Evolutionary conservation across 2,329 filamentous ascomycete genomes (phyloP).

Genomic region (Purpureocillium lavendulum): DNA sequence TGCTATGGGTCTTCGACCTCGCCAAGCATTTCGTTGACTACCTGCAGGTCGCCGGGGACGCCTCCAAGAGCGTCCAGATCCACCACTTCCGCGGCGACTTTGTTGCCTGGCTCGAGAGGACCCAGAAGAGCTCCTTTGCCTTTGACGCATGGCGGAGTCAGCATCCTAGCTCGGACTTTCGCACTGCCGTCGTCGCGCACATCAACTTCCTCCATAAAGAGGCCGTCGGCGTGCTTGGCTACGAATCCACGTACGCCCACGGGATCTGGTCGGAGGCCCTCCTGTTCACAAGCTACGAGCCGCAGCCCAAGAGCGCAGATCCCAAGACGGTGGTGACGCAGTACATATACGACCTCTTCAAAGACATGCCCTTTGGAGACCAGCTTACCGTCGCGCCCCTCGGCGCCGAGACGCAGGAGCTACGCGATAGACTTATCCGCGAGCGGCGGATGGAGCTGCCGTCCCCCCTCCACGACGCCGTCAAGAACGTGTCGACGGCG

Average conservation of each 20-base stretch:
- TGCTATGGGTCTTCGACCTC: constrained; percentile 63
- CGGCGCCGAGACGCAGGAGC: constrained; percentile 14
- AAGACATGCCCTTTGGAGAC: constrained; percentile 49
- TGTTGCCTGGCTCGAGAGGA: constrained; percentile 40
- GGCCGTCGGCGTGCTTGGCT: constrained; percentile 37
- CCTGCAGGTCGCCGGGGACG: constrained; percentile 28
- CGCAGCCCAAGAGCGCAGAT: constrained; percentile 8
- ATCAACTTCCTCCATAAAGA: constrained; percentile 60
- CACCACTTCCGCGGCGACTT: constrained; percentile 52
- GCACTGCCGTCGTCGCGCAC: constrained; percentile 50
- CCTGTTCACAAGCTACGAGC: constrained; percentile 23
- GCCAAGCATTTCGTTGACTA: constrained; percentile 67
- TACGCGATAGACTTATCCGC: constrained; percentile 18
- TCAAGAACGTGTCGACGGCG: constrained; percentile 12
- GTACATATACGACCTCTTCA: constrained; percentile 57
- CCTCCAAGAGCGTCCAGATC: constrained; percentile 34
- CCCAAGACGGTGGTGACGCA: constrained; percentile 59
- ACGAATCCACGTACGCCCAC: constrained; percentile 23
- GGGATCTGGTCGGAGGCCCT: constrained; percentile 46
- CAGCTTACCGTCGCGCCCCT: constrained; percentile 33
- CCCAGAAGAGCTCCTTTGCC: constrained; percentile 29
- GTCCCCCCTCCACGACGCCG: constrained; percentile 10
- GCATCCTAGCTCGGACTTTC: constrained; percentile 49
- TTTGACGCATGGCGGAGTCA: constrained; percentile 49
- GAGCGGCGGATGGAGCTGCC: constrained; percentile 19